Base-by-base conservation (phyloP, 148 eudicot genomes). In the Bassia scoparia region DNA sequence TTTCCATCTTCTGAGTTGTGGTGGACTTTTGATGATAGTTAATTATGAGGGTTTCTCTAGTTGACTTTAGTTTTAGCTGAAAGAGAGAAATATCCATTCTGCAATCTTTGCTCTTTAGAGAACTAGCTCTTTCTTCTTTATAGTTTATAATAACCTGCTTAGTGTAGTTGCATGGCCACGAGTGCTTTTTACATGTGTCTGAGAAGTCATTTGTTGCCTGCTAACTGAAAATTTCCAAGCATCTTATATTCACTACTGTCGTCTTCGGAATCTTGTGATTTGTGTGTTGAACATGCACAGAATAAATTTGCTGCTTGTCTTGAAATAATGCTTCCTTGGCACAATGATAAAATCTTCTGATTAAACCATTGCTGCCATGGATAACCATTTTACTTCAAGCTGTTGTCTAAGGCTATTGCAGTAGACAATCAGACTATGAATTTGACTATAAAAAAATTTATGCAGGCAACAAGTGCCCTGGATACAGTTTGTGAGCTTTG, bases 391-490 rank as follows among this genome's bases (percentile, higher is more conserved):
- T 60, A 34, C 17, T 60, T 30, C 37, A 30, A 60, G 37, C 63
- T n/a, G n/a, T 60, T 60, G 46, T n/a, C n/a, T n/a, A 63, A 15
- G 44, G 46, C 46, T 41, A 29, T 48, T 63, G 29, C 20, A 34
- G n/a, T n/a, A 38, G 73, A 54, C 61, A 31, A 50, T n/a, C 20
- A 50, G 37, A 21, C n/a, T n/a, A n/a, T n/a, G n/a, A n/a, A n/a
- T 71, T 43, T 71, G 24, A 27, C 2, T 29, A 18, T 61, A n/a
- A 48, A 50, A 8, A 27, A 21, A 10, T 49, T 69, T 70, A 66
- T 83, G 75, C 87, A 94, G 98, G 98, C 98, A 37, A 95, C 98
- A 1, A 95, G 98, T 84, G 96, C 98, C 73, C 80, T 95, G 85
- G 98, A 95, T 71, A 83, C 98, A 4, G 86, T 86, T 13, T 91